phyloP scores from a whole-genome alignment of 345 rosid genomes.

The Eucalyptus melliodora region DNA sequence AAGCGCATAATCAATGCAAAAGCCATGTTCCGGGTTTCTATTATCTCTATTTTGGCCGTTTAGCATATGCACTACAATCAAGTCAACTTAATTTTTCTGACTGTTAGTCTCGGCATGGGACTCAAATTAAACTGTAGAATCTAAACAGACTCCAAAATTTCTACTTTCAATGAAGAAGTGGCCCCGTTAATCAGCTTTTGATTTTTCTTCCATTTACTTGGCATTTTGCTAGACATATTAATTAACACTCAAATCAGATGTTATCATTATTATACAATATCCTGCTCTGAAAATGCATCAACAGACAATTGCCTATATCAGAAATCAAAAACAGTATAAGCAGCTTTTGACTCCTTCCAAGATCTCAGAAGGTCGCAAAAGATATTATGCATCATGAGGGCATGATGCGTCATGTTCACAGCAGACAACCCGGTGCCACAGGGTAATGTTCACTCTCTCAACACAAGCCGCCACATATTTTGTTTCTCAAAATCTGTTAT shows the following conservation, averaged over 20 bases:
- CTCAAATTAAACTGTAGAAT: not conserved
- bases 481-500: not conserved
- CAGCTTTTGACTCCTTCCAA: not conserved
- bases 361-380: not conserved
- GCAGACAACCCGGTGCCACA: not conserved
- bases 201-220: not conserved
- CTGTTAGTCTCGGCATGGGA: not conserved
- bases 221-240: not conserved
- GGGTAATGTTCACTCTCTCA: not conserved
- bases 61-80: not conserved
- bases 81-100: not conserved
- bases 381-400: not conserved
- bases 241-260: not conserved
- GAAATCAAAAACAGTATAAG: not conserved
- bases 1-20: not conserved
- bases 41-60: not conserved
- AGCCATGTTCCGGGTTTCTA: not conserved
- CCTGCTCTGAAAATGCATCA: not conserved
- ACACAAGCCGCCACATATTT: not conserved
- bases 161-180: not conserved
- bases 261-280: not conserved
- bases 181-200: not conserved
- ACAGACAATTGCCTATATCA: not conserved
- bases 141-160: not conserved
- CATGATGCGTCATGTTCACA: not conserved